These are phyloP conservation scores for Penicillium atrosanguineum DNA, from an alignment of 495 filamentous ascomycete genomes.

Conservation along the genomic window DNA sequence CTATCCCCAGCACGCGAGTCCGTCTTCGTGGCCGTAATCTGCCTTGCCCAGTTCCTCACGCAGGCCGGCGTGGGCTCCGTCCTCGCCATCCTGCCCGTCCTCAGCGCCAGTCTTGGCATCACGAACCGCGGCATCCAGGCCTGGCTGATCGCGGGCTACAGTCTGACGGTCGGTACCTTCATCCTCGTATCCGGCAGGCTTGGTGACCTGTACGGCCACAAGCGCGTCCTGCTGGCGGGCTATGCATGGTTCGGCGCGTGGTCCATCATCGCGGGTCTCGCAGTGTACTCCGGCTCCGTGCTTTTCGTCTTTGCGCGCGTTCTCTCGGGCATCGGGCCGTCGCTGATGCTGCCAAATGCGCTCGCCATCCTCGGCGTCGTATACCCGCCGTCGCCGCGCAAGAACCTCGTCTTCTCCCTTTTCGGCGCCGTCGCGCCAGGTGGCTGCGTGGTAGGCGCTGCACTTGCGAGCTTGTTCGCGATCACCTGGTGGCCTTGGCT, in stretches of 20 bases:
- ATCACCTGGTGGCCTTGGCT: conserved; percentile 61
- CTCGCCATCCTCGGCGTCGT: conserved; percentile 46
- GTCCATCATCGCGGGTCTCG: conserved; percentile 42
- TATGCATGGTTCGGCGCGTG: conserved; percentile 55
- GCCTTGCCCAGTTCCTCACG: too few relatives aligned
- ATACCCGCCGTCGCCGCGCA: conserved; percentile 45
- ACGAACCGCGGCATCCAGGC: conserved; percentile 26
- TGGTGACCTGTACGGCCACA: conserved; percentile 55
- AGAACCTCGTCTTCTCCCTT: conserved; percentile 58
- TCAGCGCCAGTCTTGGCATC: background rate
- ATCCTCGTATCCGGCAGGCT: conserved; percentile 55
- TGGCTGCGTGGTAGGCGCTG: conserved; percentile 50
- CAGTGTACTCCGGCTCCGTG: conserved; percentile 34
- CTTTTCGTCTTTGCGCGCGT: conserved; percentile 55
- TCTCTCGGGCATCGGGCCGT: conserved; percentile 56
- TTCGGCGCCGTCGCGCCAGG: conserved; percentile 59
- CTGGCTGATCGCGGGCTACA: conserved; percentile 55
- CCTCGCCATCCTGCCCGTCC: too few relatives aligned
- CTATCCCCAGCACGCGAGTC: too few relatives aligned
- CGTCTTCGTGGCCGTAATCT: too few relatives aligned
- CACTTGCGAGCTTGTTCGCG: conserved; percentile 50
- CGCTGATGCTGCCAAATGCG: conserved; percentile 55
- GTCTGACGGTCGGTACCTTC: conserved; percentile 56
- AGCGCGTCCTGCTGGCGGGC: conserved; percentile 51
- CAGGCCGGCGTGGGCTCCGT: too few relatives aligned